Base-by-base conservation (phyloP, 768 basidiomycete species). In the Pholiota conissans region DNA sequence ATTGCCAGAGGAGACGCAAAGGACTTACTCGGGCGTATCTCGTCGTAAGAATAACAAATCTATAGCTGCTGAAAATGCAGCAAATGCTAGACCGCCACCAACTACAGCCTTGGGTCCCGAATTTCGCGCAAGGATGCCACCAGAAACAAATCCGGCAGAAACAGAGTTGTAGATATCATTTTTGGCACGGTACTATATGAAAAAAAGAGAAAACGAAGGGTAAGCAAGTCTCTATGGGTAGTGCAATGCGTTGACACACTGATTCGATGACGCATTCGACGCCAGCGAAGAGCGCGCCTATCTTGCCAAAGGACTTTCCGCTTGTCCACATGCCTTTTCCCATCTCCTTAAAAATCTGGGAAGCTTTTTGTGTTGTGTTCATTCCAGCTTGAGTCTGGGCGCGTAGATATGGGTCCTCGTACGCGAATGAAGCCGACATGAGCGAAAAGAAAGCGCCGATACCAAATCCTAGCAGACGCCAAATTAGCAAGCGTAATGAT, bases 191-290 rank as follows among this genome's bases (percentile, higher is more conserved):
- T 97, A 98, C 95, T 97, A 39, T 11, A 39, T 28, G 27, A 40
- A 2, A 34, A 45, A n/a, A 45, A 28, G 26, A 52, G 7, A 29
- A 28, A 18, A 45, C 3, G 24, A 11, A 26, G 18, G 4, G 42
- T 45, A 45, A 45, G 42, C 18, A 45, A 22, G 8, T 10, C 22
- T 8, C 3, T 24, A 49, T 27, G 58, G 50, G 37, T 9, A 52
- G 49, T 26, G 24, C 28, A 16, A 10, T 13, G 11, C 18, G 40
- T 24, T 53, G 32, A 86, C 94, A 69, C 73, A 91, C 95, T 63
- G 88, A 91, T 76, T 98, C 96, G 55, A 98, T 89, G 55, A 93
- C 87, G 65, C 96, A 98, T 74, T 98, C 96, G 7, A 93, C 86
- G 26, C 95, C 95, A n/a, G 94, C 89, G 70, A 92, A 98, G 42